phyloP scores from a whole-genome alignment of 257 asterid genomes.

The Thymus quinquecostatus region DNA sequence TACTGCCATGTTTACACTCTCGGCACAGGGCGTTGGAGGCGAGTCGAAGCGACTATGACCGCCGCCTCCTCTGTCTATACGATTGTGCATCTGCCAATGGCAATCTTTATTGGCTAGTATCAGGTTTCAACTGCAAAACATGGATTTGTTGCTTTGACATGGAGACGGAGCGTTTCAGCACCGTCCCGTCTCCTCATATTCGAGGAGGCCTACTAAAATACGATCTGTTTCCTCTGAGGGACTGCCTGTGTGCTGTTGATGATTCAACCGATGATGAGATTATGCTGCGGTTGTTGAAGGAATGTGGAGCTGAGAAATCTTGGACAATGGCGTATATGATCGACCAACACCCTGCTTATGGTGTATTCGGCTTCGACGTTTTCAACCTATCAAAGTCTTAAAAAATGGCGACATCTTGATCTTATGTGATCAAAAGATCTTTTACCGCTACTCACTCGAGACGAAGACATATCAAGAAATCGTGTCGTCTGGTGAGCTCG shows the following conservation, averaged over 20 bases:
- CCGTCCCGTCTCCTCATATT: neutral
- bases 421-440: neutral
- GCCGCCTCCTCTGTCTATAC: no score
- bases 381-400: neutral
- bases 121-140: neutral
- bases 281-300: neutral
- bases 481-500: no score
- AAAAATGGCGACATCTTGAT: neutral
- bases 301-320: neutral
- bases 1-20: constrained; percentile 45
- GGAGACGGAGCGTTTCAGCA: constrained; percentile 37
- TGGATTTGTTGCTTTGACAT: constrained; percentile 43
- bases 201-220: neutral
- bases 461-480: neutral
- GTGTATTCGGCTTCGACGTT: no score
- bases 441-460: neutral
- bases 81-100: constrained; percentile 37
- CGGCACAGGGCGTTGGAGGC: constrained; percentile 48
- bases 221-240: constrained; percentile 23
- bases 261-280: constrained; percentile 5
- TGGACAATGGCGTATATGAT: neutral
- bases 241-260: constrained; percentile 36
- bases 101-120: constrained; percentile 51
- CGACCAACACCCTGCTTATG: neutral
- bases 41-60: constrained; percentile 3